Base-by-base conservation (phyloP, 2,329 filamentous ascomycete species). In the Fusarium musae region DNA sequence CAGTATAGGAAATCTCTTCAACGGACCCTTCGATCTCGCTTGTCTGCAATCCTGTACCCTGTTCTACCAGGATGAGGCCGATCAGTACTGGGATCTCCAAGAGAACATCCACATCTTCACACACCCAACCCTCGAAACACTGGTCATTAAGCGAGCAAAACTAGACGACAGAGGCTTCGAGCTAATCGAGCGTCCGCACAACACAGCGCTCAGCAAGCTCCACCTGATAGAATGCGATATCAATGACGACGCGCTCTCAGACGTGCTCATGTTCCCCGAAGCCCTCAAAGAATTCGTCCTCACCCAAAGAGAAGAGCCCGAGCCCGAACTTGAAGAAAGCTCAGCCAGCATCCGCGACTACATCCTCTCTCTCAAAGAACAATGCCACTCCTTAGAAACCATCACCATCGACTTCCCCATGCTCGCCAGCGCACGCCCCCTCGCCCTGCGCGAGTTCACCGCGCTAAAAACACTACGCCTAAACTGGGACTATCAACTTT, bases 21-120 rank as follows among this genome's bases (percentile, higher is more conserved):
- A 87, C 70, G 83, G 85, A 2, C 85, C 85, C 2, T 87, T 87
- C 66, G 85, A 87, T 77, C 77, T 87, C 57, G 84, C 85, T 50
- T 86, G 83, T 66, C 80, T 87, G 30, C 84, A 83, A 72, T 79
- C 81, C 6, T 87, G 85, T 79, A 83, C 81, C 5, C 78, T 87
- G 39, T 87, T 83, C 77, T 87, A 87, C 72, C 84, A 87, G 73
- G 80, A 79, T 69, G 80, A 82, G 19, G 80, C 83, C 58, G 80
- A 83, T 56, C 79, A 79, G 15, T 87, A 87, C 75, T 87, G 85
- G 85, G 85, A 87, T 71, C 80, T 87, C 43, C 85, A 83, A 65
- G 85, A 86, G 66, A 87, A 86, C 71, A 87, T 87, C 52, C 84
- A 87, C 78, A 85, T 87, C 57, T 87, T 87, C 66, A 80, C 84